Conservation (phyloP, 176 grass and related monocot species). For the Oryza officinalis region DNA sequence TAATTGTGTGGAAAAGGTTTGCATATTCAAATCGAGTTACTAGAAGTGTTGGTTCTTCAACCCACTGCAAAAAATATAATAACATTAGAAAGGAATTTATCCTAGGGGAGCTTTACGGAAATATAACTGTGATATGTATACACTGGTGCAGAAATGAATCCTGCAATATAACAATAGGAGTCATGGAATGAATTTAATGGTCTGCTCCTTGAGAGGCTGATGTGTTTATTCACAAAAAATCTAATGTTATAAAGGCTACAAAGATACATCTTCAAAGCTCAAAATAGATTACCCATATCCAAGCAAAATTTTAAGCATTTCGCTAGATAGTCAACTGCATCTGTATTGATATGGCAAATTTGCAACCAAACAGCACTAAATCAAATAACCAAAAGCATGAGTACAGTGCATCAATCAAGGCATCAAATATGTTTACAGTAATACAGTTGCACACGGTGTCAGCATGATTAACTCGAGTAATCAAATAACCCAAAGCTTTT, state of each 20-base stretch:
- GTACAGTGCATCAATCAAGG: not conserved
- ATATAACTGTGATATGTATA: not conserved
- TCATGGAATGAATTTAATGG: conserved; percentile 13
- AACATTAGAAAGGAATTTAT: conserved; percentile 30
- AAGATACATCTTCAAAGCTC: not conserved
- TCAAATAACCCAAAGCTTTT: not conserved
- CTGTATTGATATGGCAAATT: not conserved
- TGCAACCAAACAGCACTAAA: not conserved
- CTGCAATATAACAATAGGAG: conserved; percentile 9
- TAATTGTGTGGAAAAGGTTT: conserved; percentile 98
- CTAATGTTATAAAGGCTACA: not conserved
- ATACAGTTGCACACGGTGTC: not conserved
- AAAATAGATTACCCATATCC: not conserved
- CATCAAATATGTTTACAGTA: not conserved
- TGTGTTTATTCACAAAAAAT: conserved; percentile 2
- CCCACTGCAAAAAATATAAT: conserved; percentile 63
- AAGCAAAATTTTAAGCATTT: not conserved
- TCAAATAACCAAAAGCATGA: conserved; percentile 5
- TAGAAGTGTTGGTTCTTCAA: conserved; percentile 88
- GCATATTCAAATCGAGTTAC: conserved; percentile 98
- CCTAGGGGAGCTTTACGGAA: not conserved
- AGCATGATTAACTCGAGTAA: not conserved
- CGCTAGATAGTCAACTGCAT: not conserved
- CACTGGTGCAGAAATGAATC: not conserved
- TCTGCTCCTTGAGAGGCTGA: not conserved